Evolutionary conservation across 306 rosid species (phyloP).

Genomic region (Acacia melanoxylon): DNA sequence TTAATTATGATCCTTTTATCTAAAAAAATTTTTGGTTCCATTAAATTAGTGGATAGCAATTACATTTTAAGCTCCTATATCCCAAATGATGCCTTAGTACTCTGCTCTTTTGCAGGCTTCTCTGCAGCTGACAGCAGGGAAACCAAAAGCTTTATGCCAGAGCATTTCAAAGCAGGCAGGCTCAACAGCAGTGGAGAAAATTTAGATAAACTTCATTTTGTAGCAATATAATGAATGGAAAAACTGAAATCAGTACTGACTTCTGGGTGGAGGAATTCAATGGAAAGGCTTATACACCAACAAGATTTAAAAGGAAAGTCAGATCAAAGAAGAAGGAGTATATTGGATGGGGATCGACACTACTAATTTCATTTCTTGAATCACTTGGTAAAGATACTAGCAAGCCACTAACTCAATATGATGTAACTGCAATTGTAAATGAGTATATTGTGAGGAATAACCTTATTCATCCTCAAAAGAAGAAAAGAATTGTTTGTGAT

Average conservation of each 20-base stretch:
- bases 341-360: constrained; percentile 75
- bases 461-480: constrained; percentile 56
- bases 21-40: neutral
- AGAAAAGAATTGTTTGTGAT: constrained; percentile 71
- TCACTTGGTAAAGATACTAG: constrained; percentile 63
- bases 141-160: constrained; percentile 8
- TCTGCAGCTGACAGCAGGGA: constrained; percentile 16
- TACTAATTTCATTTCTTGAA: constrained; percentile 57
- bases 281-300: constrained; percentile 29
- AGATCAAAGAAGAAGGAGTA: constrained; percentile 53
- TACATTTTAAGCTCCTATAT: neutral
- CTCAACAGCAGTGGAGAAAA: constrained; percentile 5
- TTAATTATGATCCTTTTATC: neutral
- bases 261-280: constrained; percentile 45
- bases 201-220: neutral
- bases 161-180: constrained; percentile 10
- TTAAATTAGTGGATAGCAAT: neutral
- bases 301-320: constrained; percentile 46
- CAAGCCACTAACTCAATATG: constrained; percentile 49
- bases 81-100: neutral
- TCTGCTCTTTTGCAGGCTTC: neutral
- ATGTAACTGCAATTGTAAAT: constrained; percentile 51
- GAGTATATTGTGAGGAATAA: constrained; percentile 50
- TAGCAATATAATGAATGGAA: constrained; percentile 15
- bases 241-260: neutral